These are phyloP conservation scores for Fusarium irregulare DNA, from an alignment of 2,329 filamentous ascomycete genomes.

Conservation along the genomic window DNA sequence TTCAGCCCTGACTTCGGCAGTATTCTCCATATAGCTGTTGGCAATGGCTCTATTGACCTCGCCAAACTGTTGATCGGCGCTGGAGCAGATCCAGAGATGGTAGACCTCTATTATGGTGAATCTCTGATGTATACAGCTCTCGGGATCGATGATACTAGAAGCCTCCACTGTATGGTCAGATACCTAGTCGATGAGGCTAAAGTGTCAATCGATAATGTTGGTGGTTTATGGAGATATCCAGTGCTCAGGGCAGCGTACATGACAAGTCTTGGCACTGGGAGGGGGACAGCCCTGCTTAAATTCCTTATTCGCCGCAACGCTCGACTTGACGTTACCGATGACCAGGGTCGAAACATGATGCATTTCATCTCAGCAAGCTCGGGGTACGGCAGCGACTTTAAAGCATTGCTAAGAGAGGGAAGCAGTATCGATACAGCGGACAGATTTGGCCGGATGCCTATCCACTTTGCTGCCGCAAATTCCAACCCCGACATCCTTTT, in stretches of 20 bases:
- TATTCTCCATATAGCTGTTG: background rate
- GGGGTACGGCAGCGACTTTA: no score
- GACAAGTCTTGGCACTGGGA: no score
- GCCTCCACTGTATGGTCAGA: background rate
- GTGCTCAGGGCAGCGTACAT: background rate
- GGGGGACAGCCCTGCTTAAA: background rate
- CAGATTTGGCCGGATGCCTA: background rate
- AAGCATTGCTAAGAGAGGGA: no score
- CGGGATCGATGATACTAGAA: background rate
- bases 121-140: background rate
- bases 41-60: background rate
- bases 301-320: background rate
- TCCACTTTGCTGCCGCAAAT: no score
- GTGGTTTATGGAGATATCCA: background rate
- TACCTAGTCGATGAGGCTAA: background rate
- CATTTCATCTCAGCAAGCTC: background rate
- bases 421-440: background rate
- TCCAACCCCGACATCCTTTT: rapidly evolving
- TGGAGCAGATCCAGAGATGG: background rate
- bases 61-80: background rate
- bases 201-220: background rate
- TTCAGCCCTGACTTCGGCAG: background rate
- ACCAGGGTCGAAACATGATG: background rate
- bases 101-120: background rate
- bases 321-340: background rate